A percentile compares a stretch with the other conserved stretches of the same genome.
Evolutionary conservation across 2,329 filamentous ascomycete species (phyloP).

Genomic region (Cercospora zeae-maydis): DNA sequence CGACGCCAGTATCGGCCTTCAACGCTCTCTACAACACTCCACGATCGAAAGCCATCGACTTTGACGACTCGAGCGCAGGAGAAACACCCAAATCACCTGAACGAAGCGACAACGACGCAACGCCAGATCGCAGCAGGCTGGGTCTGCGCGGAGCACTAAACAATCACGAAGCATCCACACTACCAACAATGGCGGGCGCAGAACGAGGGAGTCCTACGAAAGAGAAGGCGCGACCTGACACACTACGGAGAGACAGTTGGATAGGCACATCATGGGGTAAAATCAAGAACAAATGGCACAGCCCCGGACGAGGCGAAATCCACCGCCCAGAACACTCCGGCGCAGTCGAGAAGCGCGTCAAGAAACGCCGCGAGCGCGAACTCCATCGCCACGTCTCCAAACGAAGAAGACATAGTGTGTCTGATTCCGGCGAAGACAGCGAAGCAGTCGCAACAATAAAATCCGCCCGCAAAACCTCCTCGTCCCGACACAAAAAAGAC

Average conservation of each 20-base stretch:
- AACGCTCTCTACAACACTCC: conserved; percentile 39
- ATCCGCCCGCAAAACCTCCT: conserved; percentile 30
- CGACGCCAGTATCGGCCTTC: conserved; percentile 33
- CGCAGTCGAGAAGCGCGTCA: conserved; percentile 40
- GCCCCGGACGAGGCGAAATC: conserved; percentile 41
- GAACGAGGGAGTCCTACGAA: conserved; percentile 37
- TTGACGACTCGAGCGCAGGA: conserved; percentile 47
- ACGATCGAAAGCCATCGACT: conserved; percentile 37
- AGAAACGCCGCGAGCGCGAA: conserved; percentile 30
- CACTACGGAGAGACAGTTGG: conserved; percentile 29
- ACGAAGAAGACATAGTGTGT: conserved; percentile 34
- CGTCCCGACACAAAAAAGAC: conserved; percentile 17
- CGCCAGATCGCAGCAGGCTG: conserved; percentile 28
- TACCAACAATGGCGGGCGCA: conserved; percentile 21
- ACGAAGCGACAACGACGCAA: conserved; percentile 34
- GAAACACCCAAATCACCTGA: conserved; percentile 49
- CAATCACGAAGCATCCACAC: conserved; percentile 20
- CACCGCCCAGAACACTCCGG: conserved; percentile 36
- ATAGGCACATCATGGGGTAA: conserved; percentile 17
- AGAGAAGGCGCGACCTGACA: conserved; percentile 26
- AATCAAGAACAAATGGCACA: conserved; percentile 34
- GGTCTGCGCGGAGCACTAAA: conserved; percentile 23
- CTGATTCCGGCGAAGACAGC: conserved; percentile 33
- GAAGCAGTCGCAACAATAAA: conserved; percentile 12
- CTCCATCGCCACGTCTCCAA: conserved; percentile 26